Conservation (phyloP, 2,329 filamentous ascomycete species). For the Corniculantispora saksenae region DNA sequence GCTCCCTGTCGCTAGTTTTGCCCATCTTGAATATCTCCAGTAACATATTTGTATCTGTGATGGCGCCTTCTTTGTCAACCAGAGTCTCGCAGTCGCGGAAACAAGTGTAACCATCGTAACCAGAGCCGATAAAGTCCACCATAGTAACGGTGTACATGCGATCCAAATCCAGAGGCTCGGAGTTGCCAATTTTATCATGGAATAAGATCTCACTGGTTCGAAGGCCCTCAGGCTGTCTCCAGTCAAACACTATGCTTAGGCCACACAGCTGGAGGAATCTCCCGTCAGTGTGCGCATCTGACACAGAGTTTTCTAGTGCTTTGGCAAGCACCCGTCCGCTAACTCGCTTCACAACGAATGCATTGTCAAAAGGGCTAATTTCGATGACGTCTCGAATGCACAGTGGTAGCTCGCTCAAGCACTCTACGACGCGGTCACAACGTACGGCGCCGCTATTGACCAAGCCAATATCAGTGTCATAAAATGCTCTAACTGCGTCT, state of each 20-base stretch:
- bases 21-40: slow-evolving; percentile 20
- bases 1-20: neutral
- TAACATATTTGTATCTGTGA: slow-evolving; percentile 28
- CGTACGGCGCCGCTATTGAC: slow-evolving; percentile 30
- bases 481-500: slow-evolving; percentile 28
- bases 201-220: slow-evolving; percentile 5
- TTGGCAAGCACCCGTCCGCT: slow-evolving; percentile 20
- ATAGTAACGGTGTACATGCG: slow-evolving; percentile 19
- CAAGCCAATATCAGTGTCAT: slow-evolving; percentile 28
- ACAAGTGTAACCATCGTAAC: slow-evolving; percentile 28
- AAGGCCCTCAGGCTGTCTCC: slow-evolving; percentile 20
- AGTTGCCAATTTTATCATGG: neutral
- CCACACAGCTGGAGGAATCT: slow-evolving; percentile 29
- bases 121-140: slow-evolving; percentile 27
- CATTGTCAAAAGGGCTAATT: slow-evolving; percentile 29
- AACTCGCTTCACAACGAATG: slow-evolving; percentile 27
- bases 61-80: slow-evolving; percentile 26
- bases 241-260: slow-evolving; percentile 23
- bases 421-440: slow-evolving; percentile 25
- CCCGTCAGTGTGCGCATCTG: slow-evolving; percentile 29
- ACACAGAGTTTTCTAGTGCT: slow-evolving; percentile 29
- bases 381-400: slow-evolving; percentile 28
- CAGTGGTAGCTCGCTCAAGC: slow-evolving; percentile 18
- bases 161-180: neutral
- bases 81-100: slow-evolving; percentile 24